Base-by-base conservation (phyloP, 306 rosid species). In the Prinsepia uniflora region DNA sequence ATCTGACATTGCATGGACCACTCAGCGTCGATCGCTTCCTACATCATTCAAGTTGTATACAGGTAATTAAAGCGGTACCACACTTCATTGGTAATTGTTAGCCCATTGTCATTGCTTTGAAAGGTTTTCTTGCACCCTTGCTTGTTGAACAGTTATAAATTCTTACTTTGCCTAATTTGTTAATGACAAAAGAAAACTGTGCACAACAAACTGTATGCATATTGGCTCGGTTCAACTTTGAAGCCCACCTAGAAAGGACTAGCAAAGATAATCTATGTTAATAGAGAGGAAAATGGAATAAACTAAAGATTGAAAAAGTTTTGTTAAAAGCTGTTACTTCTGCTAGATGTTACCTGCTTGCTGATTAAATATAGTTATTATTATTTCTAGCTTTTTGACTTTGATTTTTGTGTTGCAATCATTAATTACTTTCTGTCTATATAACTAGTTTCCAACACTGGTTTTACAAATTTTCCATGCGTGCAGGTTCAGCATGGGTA, bases 401-500 rank as follows among this genome's bases (percentile, higher is more conserved):
- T 34, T 4, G 0, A 9, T 34, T 48, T n/a, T 49, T 17, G 6
- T 49, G 8, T 67, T 58, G 19, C 5, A 6, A 59, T 34, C 3
- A 59, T 18, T 43, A 14, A 15, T 59, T 15, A 14, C 34, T 59
- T 18, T 34, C 19, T 30, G 7, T 22, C 3, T 22, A 56, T 10
- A 22, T 56, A 52, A 52, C 17, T 10, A 22, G n/a, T 24, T 22
- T 56, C 0, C 1, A 46, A 11, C 39, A 19, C n/a, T 40, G 50
- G 53, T 19, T 57, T 15, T 65, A 34, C 12, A 11, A 30, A 63
- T 36, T 12, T 69, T 57, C 65, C 52, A 17, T 68, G 49, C 79
- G 46, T 75, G 67, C 90, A 91, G 99, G 99, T 82, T 94, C 97
- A 30, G 97, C 99, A 13, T 91, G 99, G 97, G 87, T 94, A 56